Conservation (phyloP, 2,329 filamentous ascomycete species). For the Ceratocystis papillata region DNA sequence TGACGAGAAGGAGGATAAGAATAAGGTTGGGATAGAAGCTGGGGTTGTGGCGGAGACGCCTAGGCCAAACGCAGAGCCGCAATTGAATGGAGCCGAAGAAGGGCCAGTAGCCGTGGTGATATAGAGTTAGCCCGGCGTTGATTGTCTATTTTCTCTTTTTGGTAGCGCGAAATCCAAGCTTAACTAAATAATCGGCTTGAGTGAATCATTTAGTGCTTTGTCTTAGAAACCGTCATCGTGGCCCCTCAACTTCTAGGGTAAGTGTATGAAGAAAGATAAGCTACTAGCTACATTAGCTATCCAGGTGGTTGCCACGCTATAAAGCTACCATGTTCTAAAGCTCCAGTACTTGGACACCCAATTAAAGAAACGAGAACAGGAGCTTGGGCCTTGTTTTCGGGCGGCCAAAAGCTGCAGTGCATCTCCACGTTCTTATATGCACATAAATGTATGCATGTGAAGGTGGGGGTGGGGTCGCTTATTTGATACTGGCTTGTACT, state of each 20-base stretch:
- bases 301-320: too few relatives aligned
- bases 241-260: too few relatives aligned
- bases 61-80: background rate
- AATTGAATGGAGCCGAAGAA: background rate
- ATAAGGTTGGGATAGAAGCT: background rate
- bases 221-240: too few relatives aligned
- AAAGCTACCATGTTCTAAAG: too few relatives aligned
- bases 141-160: constrained; percentile 8
- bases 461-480: background rate
- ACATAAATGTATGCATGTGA: background rate
- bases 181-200: too few relatives aligned
- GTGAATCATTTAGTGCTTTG: too few relatives aligned
- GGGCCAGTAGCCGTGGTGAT: background rate
- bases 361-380: background rate
- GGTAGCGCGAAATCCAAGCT: too few relatives aligned
- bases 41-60: background rate
- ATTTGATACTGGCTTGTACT: background rate
- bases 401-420: background rate
- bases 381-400: background rate
- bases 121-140: background rate
- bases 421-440: background rate
- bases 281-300: too few relatives aligned
- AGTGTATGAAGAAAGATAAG: too few relatives aligned
- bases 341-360: too few relatives aligned
- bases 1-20: constrained; percentile 1